Percentiles rank a stretch among this genome's conserved stretches.
These are phyloP conservation scores for Lecanicillium sp. DNA, from an alignment of 2,329 filamentous ascomycete species.

Conservation along the genomic window DNA sequence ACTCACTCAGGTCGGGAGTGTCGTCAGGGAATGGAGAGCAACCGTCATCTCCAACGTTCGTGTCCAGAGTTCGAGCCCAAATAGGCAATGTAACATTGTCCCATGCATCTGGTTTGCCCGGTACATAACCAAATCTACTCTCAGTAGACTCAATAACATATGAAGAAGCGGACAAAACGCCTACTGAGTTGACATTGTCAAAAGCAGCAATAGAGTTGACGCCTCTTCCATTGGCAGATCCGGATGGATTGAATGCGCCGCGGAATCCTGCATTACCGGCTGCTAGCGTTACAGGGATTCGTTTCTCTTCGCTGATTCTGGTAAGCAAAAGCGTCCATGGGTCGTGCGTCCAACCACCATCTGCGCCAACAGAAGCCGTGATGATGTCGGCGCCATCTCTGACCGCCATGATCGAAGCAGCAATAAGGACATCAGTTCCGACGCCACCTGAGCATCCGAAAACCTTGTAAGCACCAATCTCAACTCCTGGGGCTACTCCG, in stretches of 20 bases:
- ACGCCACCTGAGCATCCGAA: slow-evolving; percentile 25
- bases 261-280: slow-evolving; percentile 20
- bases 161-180: slow-evolving; percentile 20
- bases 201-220: slow-evolving; percentile 11
- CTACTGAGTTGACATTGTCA: slow-evolving; percentile 14
- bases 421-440: slow-evolving; percentile 30
- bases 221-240: slow-evolving; percentile 8
- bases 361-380: slow-evolving; percentile 18
- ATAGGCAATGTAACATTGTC: slow-evolving; percentile 21
- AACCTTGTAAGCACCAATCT: slow-evolving; percentile 30
- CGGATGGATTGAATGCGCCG: slow-evolving; percentile 10
- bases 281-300: slow-evolving; percentile 12
- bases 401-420: slow-evolving; percentile 32
- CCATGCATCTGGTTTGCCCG: slow-evolving; percentile 30
- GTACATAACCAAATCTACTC: slow-evolving; percentile 25
- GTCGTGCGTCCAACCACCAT: slow-evolving; percentile 19
- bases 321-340: slow-evolving; percentile 9
- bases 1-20: slow-evolving; percentile 41
- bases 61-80: slow-evolving; percentile 31
- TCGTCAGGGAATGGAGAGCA: slow-evolving; percentile 40
- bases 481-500: slow-evolving; percentile 32
- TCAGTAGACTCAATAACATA: slow-evolving; percentile 29
- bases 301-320: slow-evolving; percentile 5
- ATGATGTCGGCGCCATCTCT: slow-evolving; percentile 30
- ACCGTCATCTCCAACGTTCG: slow-evolving; percentile 33